Evolutionary conservation across 345 rosid genomes (phyloP).

Genomic region (Erysimum cheiranthoides): DNA sequence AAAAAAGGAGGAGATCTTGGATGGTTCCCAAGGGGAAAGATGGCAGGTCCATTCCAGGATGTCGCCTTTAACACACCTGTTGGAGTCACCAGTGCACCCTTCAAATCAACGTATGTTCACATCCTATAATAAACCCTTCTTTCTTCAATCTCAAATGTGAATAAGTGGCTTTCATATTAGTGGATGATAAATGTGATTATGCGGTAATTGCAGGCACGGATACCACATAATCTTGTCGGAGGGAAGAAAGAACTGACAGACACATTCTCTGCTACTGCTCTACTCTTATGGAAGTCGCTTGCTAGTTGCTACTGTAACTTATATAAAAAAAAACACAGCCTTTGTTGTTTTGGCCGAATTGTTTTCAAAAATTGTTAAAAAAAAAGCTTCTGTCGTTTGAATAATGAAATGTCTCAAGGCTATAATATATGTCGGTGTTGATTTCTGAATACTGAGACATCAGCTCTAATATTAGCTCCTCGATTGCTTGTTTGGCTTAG

Average conservation of each 20-base stretch:
- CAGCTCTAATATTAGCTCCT: neutral
- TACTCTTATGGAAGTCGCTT: slow-evolving; percentile 32
- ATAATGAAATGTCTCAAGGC: slow-evolving; percentile 33
- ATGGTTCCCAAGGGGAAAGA: slow-evolving; percentile 98
- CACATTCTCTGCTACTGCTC: slow-evolving; percentile 17
- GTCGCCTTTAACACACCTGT: slow-evolving; percentile 80
- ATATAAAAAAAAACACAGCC: slow-evolving; percentile 1
- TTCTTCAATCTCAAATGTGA: neutral
- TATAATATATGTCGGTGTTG: slow-evolving; percentile 10
- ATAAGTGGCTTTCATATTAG: neutral
- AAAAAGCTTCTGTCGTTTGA: slow-evolving; percentile 18
- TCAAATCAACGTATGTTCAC: slow-evolving; percentile 83
- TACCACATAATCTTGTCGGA: slow-evolving; percentile 82
- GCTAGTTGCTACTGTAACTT: slow-evolving; percentile 34
- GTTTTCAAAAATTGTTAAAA: slow-evolving; percentile 9
- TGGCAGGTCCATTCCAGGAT: slow-evolving; percentile 98
- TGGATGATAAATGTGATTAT: slow-evolving; percentile 21
- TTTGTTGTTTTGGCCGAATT: slow-evolving; percentile 19
- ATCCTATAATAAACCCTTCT: neutral
- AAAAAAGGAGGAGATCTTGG: slow-evolving; percentile 99
- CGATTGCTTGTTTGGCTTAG: neutral
- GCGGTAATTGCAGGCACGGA: slow-evolving; percentile 71
- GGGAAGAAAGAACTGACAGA: slow-evolving; percentile 84
- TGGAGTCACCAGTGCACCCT: slow-evolving; percentile 95
- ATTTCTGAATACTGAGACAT: neutral